These are phyloP conservation scores for Phyllosticta citribraziliensis DNA, from an alignment of 2,329 filamentous ascomycete species.

Conservation along the genomic window DNA sequence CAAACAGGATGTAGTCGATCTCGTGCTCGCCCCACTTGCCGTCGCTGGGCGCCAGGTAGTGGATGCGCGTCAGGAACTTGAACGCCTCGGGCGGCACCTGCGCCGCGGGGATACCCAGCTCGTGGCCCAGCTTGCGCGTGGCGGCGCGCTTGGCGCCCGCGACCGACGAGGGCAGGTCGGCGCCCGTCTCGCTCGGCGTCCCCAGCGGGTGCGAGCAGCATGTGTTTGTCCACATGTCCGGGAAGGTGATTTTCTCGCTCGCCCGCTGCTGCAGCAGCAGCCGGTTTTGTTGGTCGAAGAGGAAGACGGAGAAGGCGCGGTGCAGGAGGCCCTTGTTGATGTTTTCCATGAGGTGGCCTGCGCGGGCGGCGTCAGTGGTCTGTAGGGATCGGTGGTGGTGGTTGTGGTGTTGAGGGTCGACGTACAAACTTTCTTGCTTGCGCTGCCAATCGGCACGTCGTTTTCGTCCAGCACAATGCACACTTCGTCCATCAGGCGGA, in stretches of 20 bases:
- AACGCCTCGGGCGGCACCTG: constrained; percentile 90
- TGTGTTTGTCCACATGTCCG: constrained; percentile 99
- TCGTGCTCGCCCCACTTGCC: constrained; percentile 99
- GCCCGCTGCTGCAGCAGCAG: constrained; percentile 93
- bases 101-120: constrained; percentile 79
- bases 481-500: constrained; percentile 95
- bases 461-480: constrained; percentile 95
- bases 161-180: constrained; percentile 68
- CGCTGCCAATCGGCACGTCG: constrained; percentile 86
- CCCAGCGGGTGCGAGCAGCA: constrained; percentile 97
- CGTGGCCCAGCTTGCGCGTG: constrained; percentile 86
- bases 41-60: constrained; percentile 95
- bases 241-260: constrained; percentile 96
- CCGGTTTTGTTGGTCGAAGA: constrained; percentile 90
- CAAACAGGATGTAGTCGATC: constrained; percentile 98
- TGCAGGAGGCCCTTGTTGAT: constrained; percentile 93
- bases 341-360: constrained; percentile 97
- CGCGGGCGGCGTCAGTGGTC: background rate
- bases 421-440: constrained; percentile 95
- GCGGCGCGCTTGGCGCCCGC: constrained; percentile 85
- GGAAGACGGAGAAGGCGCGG: constrained; percentile 94
- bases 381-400: background rate
- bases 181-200: constrained; percentile 83
- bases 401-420: constrained; percentile 16
- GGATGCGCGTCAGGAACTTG: constrained; percentile 88